phyloP scores from a whole-genome alignment of 2,329 filamentous ascomycete genomes.

The Fusarium sp. region DNA sequence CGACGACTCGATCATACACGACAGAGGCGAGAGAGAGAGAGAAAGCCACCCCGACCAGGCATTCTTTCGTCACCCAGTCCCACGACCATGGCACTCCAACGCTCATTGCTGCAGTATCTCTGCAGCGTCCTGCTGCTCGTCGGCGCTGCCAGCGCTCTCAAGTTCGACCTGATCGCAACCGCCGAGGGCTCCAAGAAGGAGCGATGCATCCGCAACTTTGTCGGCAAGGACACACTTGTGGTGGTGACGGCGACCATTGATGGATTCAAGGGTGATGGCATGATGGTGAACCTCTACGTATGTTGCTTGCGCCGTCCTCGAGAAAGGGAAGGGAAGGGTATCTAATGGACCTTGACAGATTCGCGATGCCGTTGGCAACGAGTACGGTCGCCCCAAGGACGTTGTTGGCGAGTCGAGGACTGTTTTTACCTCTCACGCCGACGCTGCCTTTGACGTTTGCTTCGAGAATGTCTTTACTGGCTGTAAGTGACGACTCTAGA shows the following conservation, averaged over 20 bases:
- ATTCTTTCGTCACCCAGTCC: not conserved
- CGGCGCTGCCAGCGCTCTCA: constrained; percentile 75
- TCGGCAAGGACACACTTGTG: constrained; percentile 89
- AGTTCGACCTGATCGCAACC: constrained; percentile 89
- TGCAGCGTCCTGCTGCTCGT: constrained; percentile 69
- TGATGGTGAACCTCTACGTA: constrained; percentile 94
- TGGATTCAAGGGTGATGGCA: constrained; percentile 90
- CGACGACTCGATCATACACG: constrained; percentile 1
- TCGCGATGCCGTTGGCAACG: constrained; percentile 93
- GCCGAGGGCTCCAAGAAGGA: constrained; percentile 72
- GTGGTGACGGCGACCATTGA: constrained; percentile 92
- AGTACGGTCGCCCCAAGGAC: constrained; percentile 92
- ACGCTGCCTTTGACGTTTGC: constrained; percentile 96
- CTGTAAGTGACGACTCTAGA: constrained; percentile 64
- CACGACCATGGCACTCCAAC: constrained; percentile 61
- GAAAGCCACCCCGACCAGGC: not conserved
- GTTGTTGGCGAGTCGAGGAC: constrained; percentile 92
- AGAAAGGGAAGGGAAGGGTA: not conserved
- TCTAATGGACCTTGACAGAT: constrained; percentile 70
- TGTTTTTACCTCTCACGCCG: constrained; percentile 92
- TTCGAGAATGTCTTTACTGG: constrained; percentile 86
- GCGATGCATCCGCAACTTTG: constrained; percentile 97
- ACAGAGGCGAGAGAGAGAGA: constrained; percentile 24
- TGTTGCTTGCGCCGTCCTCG: constrained; percentile 48
- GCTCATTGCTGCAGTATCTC: constrained; percentile 68